Conservation (phyloP, 176 grass and related monocot genomes). For the Lolium rigidum region DNA sequence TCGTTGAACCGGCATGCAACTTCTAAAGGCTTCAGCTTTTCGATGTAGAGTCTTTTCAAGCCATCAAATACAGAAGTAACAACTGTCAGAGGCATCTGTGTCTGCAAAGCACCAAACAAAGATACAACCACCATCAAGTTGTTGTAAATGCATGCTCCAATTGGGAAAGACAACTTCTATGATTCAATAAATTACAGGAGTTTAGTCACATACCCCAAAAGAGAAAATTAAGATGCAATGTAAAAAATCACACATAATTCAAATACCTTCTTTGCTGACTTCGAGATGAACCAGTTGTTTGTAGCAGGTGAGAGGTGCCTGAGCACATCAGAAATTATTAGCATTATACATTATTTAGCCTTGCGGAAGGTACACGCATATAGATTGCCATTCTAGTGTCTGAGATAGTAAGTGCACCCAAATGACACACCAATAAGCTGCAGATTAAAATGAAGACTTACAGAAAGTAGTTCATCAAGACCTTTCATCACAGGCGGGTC, state of each 20-base stretch:
- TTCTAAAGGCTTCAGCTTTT: slow-evolving; percentile 98
- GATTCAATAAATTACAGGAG: not conserved
- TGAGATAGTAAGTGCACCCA: not conserved
- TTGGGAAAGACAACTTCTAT: not conserved
- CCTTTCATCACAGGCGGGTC: slow-evolving; percentile 86
- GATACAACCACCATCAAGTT: slow-evolving; percentile 20
- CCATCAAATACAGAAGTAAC: slow-evolving; percentile 97
- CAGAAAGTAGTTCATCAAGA: slow-evolving; percentile 69
- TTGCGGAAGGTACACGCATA: not conserved
- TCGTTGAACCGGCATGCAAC: slow-evolving; percentile 95
- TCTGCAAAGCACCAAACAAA: slow-evolving; percentile 34
- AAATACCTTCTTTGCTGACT: slow-evolving; percentile 86
- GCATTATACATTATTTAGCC: not conserved
- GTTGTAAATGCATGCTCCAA: slow-evolving; percentile 18
- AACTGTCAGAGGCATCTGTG: slow-evolving; percentile 68
- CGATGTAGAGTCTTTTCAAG: slow-evolving; percentile 86
- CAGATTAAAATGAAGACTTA: slow-evolving; percentile 41
- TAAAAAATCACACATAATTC: not conserved
- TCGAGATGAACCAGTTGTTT: slow-evolving; percentile 90
- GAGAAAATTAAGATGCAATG: not conserved
- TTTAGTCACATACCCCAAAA: not conserved
- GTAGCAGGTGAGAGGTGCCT: slow-evolving; percentile 54
- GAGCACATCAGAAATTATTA: slow-evolving; percentile 45
- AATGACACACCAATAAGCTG: not conserved
- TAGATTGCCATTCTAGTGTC: slow-evolving; percentile 50